Evolutionary conservation across 306 rosid genomes (phyloP).

Genomic region (Cicer arietinum): DNA sequence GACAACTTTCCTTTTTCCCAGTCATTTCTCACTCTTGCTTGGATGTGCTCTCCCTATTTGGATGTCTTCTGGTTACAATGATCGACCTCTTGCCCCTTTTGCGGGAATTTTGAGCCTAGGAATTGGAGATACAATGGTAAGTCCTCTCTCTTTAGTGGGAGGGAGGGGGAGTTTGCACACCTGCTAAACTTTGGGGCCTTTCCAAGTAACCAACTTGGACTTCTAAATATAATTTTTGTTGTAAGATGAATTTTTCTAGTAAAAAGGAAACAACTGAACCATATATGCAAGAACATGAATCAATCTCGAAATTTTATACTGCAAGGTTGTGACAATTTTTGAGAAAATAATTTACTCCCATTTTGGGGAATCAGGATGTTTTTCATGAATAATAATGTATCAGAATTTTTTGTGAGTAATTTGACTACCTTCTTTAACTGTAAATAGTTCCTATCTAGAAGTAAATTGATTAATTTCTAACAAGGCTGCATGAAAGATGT

Average conservation of each 20-base stretch:
- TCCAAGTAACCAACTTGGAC: background rate
- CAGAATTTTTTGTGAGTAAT: background rate
- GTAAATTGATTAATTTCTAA: constrained; percentile 18
- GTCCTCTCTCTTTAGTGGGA: background rate
- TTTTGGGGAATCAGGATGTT: constrained; percentile 17
- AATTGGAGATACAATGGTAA: constrained; percentile 96
- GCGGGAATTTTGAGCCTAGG: constrained; percentile 95
- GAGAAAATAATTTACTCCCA: constrained; percentile 6
- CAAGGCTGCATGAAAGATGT: constrained; percentile 21
- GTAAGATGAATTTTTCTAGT: constrained; percentile 15
- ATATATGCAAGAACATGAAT: constrained; percentile 17
- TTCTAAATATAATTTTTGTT: background rate
- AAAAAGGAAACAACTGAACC: background rate
- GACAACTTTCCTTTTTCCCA: constrained; percentile 47
- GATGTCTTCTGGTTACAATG: constrained; percentile 89
- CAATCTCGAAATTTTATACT: constrained; percentile 18
- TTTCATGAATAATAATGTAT: constrained; percentile 26
- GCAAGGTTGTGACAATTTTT: background rate
- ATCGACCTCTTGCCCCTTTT: constrained; percentile 91
- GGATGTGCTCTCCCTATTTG: constrained; percentile 96
- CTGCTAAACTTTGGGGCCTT: background rate
- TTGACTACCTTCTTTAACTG: constrained; percentile 1
- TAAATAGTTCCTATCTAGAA: constrained; percentile 23
- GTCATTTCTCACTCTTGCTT: constrained; percentile 91
- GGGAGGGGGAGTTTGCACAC: background rate